phyloP scores from a whole-genome alignment of 306 rosid species.

The Acmispon strigosus region DNA sequence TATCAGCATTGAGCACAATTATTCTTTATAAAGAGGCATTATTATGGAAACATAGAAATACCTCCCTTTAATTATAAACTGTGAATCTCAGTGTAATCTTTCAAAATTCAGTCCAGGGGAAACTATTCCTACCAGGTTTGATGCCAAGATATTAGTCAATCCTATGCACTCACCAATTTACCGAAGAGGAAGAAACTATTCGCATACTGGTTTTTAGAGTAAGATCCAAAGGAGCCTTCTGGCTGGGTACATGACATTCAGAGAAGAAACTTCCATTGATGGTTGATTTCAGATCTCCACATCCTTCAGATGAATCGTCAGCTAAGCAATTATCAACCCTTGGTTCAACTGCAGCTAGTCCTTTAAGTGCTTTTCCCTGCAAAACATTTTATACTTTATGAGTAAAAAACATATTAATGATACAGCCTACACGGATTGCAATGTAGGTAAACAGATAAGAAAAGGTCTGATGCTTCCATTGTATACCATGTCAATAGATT shows the following conservation, averaged over 20 bases:
- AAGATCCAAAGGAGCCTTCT: slow-evolving; percentile 83
- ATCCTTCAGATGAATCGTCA: slow-evolving; percentile 36
- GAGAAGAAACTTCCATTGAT: slow-evolving; percentile 34
- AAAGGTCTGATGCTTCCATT: neutral
- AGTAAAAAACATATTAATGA: neutral
- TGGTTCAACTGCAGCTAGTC: slow-evolving; percentile 49
- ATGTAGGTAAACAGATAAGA: neutral
- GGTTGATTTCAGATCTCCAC: slow-evolving; percentile 30
- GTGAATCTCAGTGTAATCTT: neutral
- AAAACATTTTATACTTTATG: neutral
- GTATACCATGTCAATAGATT: slow-evolving; percentile 69
- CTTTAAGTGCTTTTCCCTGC: slow-evolving; percentile 84
- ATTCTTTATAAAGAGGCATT: neutral
- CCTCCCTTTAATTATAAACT: neutral
- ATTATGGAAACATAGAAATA: neutral
- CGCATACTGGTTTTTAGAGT: slow-evolving; percentile 76
- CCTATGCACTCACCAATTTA: slow-evolving; percentile 47
- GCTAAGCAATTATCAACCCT: slow-evolving; percentile 29
- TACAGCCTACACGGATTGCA: neutral
- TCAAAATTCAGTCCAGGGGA: neutral
- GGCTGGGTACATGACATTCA: slow-evolving; percentile 50
- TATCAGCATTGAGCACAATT: neutral
- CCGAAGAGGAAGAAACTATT: slow-evolving; percentile 52
- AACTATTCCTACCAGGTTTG: slow-evolving; percentile 1
- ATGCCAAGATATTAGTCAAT: slow-evolving; percentile 6